Evolutionary conservation across 345 rosid genomes (phyloP), one percentile per base, ranked within the genome.

Genomic region (Cardamine resedifolia): DNA sequence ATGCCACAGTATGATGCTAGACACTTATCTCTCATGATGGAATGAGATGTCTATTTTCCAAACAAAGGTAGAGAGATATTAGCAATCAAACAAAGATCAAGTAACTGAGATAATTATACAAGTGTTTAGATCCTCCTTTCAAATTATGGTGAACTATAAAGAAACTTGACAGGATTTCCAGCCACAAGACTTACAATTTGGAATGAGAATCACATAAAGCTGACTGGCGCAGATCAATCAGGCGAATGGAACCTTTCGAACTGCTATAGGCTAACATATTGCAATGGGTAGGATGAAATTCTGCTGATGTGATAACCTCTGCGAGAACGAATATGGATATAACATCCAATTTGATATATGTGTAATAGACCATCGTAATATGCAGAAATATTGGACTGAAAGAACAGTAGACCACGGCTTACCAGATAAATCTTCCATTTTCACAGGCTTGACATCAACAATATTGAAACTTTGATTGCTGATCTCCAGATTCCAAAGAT

Each of bases 281-380:
- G 74, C 98, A 93, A 70, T 90, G 98, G 49, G 81, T 83, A 72
- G 99, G 99, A 74, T 96, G 99, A 78, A 96, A 96, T 66, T 96
- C 98, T 16, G 99, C 99, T 74, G 98, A 92, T 74, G 99, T 96
- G 65, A 95, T 92, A 77, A 96, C 99, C 96, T 96, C 99, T 96
- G 96, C 85, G 70, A 64, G 33, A 65, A 78, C 15, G 21, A 60
- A 80, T 21, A 12, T 1, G 10, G 50, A 45, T 33, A 24, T 41
- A 51, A 9, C 50, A 68, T 68, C 50, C 12, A 12, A 14, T 41
- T 68, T 28, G 18, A 26, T 58, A 34, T 38, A 9, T 66, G 18
- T 12, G 31, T 41, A 56, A 31, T 18, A 24, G 8, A 49, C 19
- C 59, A 51, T 61, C 51, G 20, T 19, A 53, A 15, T 27, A 64